Percentiles rank a stretch among this genome's conserved stretches.
Evolutionary conservation across 73 alveolate species (phyloP).

Genomic region (Paramecium biaurelia): DNA sequence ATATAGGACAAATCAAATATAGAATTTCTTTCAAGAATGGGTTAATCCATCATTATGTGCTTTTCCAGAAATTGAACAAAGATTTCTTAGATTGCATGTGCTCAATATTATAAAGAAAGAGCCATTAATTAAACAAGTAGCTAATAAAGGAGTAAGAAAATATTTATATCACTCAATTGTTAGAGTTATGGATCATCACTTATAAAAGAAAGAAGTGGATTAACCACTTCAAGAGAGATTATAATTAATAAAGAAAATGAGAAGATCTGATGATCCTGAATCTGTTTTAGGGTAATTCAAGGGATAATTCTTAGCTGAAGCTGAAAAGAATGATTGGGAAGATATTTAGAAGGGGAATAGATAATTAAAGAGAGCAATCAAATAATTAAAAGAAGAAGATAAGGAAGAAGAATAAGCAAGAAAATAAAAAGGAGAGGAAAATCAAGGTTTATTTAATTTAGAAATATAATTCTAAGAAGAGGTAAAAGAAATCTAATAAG

Average conservation of each 20-base stretch:
- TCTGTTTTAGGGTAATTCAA: not conserved
- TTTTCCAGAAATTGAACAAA: not conserved
- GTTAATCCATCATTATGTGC: constrained; percentile 6
- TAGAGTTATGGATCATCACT: not conserved
- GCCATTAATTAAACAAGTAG: constrained; percentile 13
- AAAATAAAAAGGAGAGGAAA: constrained; percentile 23
- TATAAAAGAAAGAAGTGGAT: not conserved
- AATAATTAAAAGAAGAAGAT: constrained; percentile 37
- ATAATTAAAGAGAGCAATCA: constrained; percentile 4
- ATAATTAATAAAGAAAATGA: constrained; percentile 33
- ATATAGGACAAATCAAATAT: not conserved
- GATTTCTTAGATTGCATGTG: constrained; percentile 33
- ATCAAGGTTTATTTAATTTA: constrained; percentile 22
- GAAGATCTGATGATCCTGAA: constrained; percentile 47
- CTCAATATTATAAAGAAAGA: not conserved
- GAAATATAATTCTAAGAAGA: constrained; percentile 38
- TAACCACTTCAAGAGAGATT: constrained; percentile 3
- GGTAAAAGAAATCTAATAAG: not conserved
- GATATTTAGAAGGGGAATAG: constrained; percentile 25
- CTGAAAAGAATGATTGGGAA: constrained; percentile 38
- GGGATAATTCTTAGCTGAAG: constrained; percentile 20
- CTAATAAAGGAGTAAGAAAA: constrained; percentile 46
- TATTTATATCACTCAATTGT: not conserved
- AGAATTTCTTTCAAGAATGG: constrained; percentile 44
- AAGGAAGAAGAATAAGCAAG: not conserved